Base-by-base conservation (phyloP, 2,329 filamentous ascomycete genomes). In the Aaosphaeria arxii region DNA sequence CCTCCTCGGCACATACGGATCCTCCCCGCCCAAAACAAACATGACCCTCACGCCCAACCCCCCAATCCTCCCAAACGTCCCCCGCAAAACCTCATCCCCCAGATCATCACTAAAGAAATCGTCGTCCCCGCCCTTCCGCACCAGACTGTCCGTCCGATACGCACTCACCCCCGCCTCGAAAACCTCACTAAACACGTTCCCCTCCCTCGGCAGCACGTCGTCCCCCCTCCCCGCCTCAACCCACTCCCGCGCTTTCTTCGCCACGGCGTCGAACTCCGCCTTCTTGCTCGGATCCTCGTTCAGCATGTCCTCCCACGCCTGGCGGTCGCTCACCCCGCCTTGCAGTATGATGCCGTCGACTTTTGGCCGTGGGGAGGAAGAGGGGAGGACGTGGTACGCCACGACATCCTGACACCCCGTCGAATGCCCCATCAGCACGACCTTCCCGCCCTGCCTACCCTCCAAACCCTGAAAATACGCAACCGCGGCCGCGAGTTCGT, bases 91-190 rank as follows among this genome's bases (percentile, higher is more conserved):
- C 31, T 80, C 75, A 39, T 82, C 78, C 0, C 74, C 68, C n/a
- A 94, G 72, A 63, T 94, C 88, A 3, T 83, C 85, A n/a, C 87
- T 91, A 72, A 95, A 96, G 63, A 88, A 89, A 65, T 96, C 91
- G 65, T 96, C 91, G 49, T 88, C 86, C 7, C 86, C 87, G 5
- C 83, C 76, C 44, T 75, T 69, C 24, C 76, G 80, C 0, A 78
- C 73, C 5, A 88, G 70, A 42, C 80, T 82, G 33, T 85, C 63
- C 65, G 83, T 86, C 39, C 85, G 66, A 41, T 73, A 72, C 6
- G 84, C 81, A n/a, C 73, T 78, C 4, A 86, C 69, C 0, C 80
- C 78, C 1, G 71, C 71, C 40, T 66, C 58, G 33, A 67, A 50
- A 49, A 56, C 40, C 48, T 59, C 30, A 1, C 51, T 36, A 51